Conservation (phyloP, 768 basidiomycete species). For the Termitomyces sp. region DNA sequence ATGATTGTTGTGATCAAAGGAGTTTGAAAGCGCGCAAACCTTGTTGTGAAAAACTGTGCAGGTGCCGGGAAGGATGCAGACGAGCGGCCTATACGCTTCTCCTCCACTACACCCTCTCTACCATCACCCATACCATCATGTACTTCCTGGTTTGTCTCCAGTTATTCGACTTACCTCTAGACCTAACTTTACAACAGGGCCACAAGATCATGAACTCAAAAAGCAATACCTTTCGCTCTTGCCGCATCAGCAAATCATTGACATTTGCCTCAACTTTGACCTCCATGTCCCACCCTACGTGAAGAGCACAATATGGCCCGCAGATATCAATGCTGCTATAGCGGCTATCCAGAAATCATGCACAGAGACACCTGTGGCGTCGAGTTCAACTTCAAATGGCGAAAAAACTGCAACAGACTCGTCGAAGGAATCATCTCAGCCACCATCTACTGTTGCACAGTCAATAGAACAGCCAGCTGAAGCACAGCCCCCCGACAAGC, state of each 20-base stretch:
- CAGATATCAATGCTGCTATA: conserved; percentile 62
- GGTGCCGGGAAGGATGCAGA: conserved; percentile 59
- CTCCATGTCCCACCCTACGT: conserved; percentile 61
- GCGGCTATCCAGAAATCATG: conserved; percentile 39
- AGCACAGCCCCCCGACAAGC: conserved; percentile 21
- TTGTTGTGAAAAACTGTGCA: conserved; percentile 73
- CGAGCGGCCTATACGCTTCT: conserved; percentile 33
- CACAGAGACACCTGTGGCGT: conserved; percentile 11
- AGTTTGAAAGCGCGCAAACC: conserved; percentile 29
- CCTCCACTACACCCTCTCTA: conserved; percentile 29
- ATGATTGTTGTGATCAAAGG: conserved; percentile 3
- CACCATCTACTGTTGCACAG: conserved; percentile 7
- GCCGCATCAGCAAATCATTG: conserved; percentile 67
- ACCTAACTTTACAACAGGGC: conserved; percentile 19
- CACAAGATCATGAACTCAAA: conserved; percentile 59
- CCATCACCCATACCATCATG: conserved; percentile 30
- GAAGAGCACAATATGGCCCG: conserved; percentile 68
- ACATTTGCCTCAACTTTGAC: conserved; percentile 72
- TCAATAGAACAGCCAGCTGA: conserved; percentile 15
- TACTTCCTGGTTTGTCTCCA: conserved; percentile 22
- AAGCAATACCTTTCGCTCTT: conserved; percentile 67
- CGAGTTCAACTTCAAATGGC: conserved; percentile 7
- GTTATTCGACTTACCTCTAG: conserved; percentile 13
- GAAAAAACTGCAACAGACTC: conserved; percentile 12
- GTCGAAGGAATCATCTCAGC: conserved; percentile 12